Base-by-base conservation (phyloP, 352 stramenopile species). In the Aphanomyces stellatus region DNA sequence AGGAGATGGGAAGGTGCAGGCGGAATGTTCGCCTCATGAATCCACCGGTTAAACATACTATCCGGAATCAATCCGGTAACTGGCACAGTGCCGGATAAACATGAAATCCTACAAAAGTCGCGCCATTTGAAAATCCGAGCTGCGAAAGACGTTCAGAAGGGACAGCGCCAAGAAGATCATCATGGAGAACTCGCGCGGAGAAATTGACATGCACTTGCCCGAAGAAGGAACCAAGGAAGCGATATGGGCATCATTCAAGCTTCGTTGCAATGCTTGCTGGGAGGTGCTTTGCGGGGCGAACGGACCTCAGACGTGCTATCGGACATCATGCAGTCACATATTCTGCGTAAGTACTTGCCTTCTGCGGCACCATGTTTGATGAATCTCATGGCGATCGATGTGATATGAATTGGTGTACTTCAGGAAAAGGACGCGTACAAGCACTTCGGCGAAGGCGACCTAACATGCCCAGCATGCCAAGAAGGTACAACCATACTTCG, bases 251-350 rank as follows among this genome's bases (percentile, higher is more conserved):
- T 40, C 30, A 22, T 67, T 67, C 49, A 67, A 67, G 42, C 27
- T 67, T 2, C 60, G 60, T 22, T 67, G 60, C 60, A 67, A 67
- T 25, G 46, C 43, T 28, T 67, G 60, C 27, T 67, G 60, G 60
- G 60, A 67, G 19, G 46, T 60, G 31, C 42, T 67, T 15, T 67
- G 60, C 28, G 60, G 60, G 4, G 22, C 43, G 4, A 67, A 67
- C 40, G 60, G 60, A 27, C 49, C 60, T 5, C 60, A 67, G 40
- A 46, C 60, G 24, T 67, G 60, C 49, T 56, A 60, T 31, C 60
- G 60, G n/a, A 67, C 60, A 17, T 33, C 28, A 11, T 67, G 60
- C 60, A 67, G 60, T 57, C 60, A 67, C n/a, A 67, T 67, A 28
- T 67, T 67, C 46, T 67, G 60, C 34, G 60, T 67, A 57, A 19